Conservation (phyloP, 1,284 basidiomycete genomes). For the Trametes polyzona region DNA sequence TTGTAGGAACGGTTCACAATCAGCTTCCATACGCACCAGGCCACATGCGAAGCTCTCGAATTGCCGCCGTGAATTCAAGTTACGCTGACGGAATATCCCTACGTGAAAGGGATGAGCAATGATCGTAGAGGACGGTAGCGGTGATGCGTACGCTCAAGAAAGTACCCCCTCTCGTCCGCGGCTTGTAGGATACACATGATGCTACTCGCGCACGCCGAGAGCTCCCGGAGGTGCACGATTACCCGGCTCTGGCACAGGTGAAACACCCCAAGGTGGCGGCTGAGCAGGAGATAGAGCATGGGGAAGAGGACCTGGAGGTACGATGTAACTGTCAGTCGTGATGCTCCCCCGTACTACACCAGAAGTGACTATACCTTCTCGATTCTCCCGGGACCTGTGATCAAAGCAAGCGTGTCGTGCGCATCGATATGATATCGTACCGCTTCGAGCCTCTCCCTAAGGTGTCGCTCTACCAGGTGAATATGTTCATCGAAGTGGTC, state of each 20-base stretch:
- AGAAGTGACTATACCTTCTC: conserved; percentile 23
- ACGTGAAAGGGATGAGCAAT: background rate
- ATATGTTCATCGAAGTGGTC: conserved; percentile 26
- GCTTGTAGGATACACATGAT: background rate
- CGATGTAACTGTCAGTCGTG: background rate
- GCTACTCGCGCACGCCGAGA: background rate
- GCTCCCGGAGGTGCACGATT: background rate
- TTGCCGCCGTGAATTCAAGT: conserved; percentile 31
- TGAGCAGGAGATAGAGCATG: background rate
- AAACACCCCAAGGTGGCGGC: background rate
- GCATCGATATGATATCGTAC: conserved; percentile 32
- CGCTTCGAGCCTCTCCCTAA: conserved; percentile 23
- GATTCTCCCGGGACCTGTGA: conserved; percentile 24
- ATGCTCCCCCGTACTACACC: too few species aligned
- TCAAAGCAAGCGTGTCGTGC: conserved; percentile 23
- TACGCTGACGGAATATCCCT: conserved; percentile 43
- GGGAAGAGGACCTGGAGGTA: background rate
- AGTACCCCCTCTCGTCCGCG: background rate
- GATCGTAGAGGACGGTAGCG: background rate
- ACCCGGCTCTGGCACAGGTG: background rate
- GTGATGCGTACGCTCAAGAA: background rate
- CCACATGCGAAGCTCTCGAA: conserved; percentile 34
- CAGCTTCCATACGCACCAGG: conserved; percentile 11
- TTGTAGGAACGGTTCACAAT: background rate
- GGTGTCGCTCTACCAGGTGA: conserved; percentile 26